These are phyloP conservation scores for Torulaspora indica DNA, from an alignment of 805 yeast species.

Conservation along the genomic window DNA sequence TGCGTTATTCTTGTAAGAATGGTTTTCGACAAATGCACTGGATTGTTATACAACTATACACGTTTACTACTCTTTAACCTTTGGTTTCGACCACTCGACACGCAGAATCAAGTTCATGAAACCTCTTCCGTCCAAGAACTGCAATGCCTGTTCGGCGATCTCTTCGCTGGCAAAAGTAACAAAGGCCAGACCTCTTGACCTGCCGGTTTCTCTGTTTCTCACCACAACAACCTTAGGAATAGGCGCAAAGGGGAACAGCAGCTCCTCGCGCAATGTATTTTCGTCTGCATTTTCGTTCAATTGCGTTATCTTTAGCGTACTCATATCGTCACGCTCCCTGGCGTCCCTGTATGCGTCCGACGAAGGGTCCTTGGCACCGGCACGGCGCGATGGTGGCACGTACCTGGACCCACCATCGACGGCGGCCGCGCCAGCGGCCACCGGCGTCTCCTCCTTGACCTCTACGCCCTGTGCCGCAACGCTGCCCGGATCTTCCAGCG, in stretches of 20 bases:
- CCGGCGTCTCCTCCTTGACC: conserved; percentile 29
- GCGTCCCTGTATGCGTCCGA: conserved; percentile 41
- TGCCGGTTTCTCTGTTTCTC: conserved; percentile 88
- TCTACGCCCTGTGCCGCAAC: conserved; percentile 32
- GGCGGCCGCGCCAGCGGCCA: conserved; percentile 34
- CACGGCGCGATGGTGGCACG: conserved; percentile 56
- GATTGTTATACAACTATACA: conserved; percentile 5
- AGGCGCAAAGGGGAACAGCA: conserved; percentile 63
- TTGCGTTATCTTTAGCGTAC: conserved; percentile 87
- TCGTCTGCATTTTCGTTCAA: conserved; percentile 82
- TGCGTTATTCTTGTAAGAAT: background rate
- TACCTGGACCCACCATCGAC: conserved; percentile 41
- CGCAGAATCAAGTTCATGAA: conserved; percentile 79
- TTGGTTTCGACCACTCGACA: conserved; percentile 56
- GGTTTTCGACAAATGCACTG: conserved; percentile 8
- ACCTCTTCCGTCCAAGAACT: conserved; percentile 81
- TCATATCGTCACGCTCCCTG: conserved; percentile 73
- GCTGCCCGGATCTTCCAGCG: conserved; percentile 36
- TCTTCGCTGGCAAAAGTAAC: conserved; percentile 68
- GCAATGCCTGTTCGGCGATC: conserved; percentile 73
- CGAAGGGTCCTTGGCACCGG: conserved; percentile 40
- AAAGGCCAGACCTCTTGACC: conserved; percentile 93
- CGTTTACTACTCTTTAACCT: conserved; percentile 14
- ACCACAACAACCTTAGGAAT: conserved; percentile 75
- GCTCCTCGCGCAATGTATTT: conserved; percentile 66